Base-by-base conservation (phyloP, 169 alveolate genomes). In the Condylostoma magnum region DNA sequence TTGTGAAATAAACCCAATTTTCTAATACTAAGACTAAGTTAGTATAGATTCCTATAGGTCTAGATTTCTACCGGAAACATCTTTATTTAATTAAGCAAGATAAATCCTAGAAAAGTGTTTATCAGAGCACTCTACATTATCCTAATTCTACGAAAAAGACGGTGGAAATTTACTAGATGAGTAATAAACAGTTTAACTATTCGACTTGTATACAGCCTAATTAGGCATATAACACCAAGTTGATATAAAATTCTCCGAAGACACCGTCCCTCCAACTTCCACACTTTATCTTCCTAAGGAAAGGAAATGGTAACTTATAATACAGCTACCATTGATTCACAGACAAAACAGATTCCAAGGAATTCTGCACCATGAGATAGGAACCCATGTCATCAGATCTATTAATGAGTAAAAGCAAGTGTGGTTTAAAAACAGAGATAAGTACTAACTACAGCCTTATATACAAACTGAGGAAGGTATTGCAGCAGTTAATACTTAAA, bases 391-490 rank as follows among this genome's bases (percentile, higher is more conserved):
- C n/a, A 46, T 84, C 4, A 43, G 91, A 25, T 43, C 80, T 30
- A 47, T 81, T 28, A 84, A 84, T 69, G 89, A 84, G 33, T 68
- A 57, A 33, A 15, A 41, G 36, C 77, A 84, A 58, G 73, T 73
- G 12, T 84, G 91, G 91, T 56, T 48, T 25, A 80, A 74, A 18
- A 74, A 79, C 36, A 52, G 84, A 48, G 68, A 80, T 27, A 80
- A 73, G 60, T 77, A 37, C 41, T 76, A 74, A 15, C 30, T 81
- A 22, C 69, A 53, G 41, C 33, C 44, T 15, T 74, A 60, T 50
- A 50, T 82, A 3, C 69, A 63, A 31, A 76, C 87, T 18, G 91
- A 84, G 54, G 91, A 84, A 55, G 91, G 91, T 1, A 65, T 84
- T 2, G 91, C 91, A 18, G 43, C 72, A 8, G 12, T 79, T 8